A percentile compares a stretch with the other conserved stretches of the same genome.
These are phyloP conservation scores for Nothopassalora personata DNA, from an alignment of 2,329 filamentous ascomycete genomes.

Conservation along the genomic window DNA sequence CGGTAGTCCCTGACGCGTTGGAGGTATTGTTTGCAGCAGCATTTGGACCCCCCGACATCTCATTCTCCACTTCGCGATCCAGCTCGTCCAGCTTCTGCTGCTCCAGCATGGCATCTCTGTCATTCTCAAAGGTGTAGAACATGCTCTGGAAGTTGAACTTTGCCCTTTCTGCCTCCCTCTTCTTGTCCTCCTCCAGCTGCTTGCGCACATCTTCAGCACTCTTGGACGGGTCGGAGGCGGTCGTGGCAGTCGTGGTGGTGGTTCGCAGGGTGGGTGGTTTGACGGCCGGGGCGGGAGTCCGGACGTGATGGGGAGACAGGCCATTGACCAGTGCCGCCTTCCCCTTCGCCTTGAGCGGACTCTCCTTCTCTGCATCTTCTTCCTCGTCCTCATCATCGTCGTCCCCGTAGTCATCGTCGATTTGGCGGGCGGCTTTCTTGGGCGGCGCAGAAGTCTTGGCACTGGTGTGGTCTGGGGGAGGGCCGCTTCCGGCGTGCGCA, in stretches of 20 bases:
- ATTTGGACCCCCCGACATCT: slow-evolving; percentile 65
- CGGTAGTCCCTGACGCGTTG: slow-evolving; percentile 43
- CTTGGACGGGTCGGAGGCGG: slow-evolving; percentile 54
- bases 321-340: slow-evolving; percentile 52
- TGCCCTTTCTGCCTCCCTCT: slow-evolving; percentile 81
- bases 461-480: slow-evolving; percentile 28
- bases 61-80: slow-evolving; percentile 90
- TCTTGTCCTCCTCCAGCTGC: slow-evolving; percentile 86
- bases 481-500: slow-evolving; percentile 8
- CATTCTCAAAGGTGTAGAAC: slow-evolving; percentile 92
- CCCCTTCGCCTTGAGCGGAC: slow-evolving; percentile 48
- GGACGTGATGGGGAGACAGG: slow-evolving; percentile 59
- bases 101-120: slow-evolving; percentile 92
- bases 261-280: slow-evolving; percentile 47
- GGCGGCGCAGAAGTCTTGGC: slow-evolving; percentile 47
- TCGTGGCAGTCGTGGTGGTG: slow-evolving; percentile 53
- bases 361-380: slow-evolving; percentile 41
- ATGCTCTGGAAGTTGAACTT: slow-evolving; percentile 87
- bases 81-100: slow-evolving; percentile 96
- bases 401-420: slow-evolving; percentile 81
- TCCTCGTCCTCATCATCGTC: slow-evolving; percentile 61
- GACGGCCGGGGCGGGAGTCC: slow-evolving; percentile 64
- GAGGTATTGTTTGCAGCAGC: slow-evolving; percentile 49
- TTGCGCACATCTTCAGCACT: slow-evolving; percentile 84
- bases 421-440: slow-evolving; percentile 72